A percentile compares a stretch with the other conserved stretches of the same genome.
Evolutionary conservation across 352 stramenopile species (phyloP).

Genomic region (Thalassiosira exigua): DNA sequence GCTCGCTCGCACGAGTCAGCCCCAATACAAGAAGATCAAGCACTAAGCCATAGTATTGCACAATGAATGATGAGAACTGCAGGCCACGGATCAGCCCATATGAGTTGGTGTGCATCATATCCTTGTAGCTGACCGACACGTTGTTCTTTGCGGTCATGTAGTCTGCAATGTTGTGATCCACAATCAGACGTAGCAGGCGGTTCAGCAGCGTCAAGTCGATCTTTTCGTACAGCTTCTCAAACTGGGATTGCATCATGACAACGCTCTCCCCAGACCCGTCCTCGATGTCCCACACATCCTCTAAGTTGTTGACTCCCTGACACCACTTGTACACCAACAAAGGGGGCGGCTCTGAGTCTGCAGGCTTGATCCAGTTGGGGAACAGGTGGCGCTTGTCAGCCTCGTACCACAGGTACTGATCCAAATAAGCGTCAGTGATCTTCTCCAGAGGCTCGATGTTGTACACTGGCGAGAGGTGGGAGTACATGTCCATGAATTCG

Average conservation of each 20-base stretch:
- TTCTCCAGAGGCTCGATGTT: slow-evolving; percentile 99
- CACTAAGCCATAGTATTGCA: slow-evolving; percentile 99
- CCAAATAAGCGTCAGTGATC: slow-evolving; percentile 99
- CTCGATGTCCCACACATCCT: slow-evolving; percentile 98
- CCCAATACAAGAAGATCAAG: slow-evolving; percentile 98
- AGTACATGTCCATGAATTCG: slow-evolving; percentile 99
- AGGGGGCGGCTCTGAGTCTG: slow-evolving; percentile 97
- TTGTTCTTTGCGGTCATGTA: slow-evolving; percentile 99
- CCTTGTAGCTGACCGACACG: slow-evolving; percentile 95
- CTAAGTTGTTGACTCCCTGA: slow-evolving; percentile 99
- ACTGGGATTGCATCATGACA: slow-evolving; percentile 98
- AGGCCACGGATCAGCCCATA: slow-evolving; percentile 99
- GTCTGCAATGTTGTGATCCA: slow-evolving; percentile 99
- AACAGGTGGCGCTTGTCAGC: slow-evolving; percentile 99
- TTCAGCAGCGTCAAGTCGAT: slow-evolving; percentile 99
- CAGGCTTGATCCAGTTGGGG: slow-evolving; percentile 99
- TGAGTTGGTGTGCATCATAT: slow-evolving; percentile 99
- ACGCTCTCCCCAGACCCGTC: slow-evolving; percentile 96
- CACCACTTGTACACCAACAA: slow-evolving; percentile 99
- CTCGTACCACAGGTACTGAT: slow-evolving; percentile 99
- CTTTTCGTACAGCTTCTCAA: slow-evolving; percentile 99
- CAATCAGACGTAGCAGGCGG: slow-evolving; percentile 96
- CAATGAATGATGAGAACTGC: slow-evolving; percentile 92
- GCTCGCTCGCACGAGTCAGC: slow-evolving; percentile 96
- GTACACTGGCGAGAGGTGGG: slow-evolving; percentile 98